These are phyloP conservation scores for Cladorrhinum sp. DNA, from an alignment of 2,329 filamentous ascomycete species.

Conservation along the genomic window DNA sequence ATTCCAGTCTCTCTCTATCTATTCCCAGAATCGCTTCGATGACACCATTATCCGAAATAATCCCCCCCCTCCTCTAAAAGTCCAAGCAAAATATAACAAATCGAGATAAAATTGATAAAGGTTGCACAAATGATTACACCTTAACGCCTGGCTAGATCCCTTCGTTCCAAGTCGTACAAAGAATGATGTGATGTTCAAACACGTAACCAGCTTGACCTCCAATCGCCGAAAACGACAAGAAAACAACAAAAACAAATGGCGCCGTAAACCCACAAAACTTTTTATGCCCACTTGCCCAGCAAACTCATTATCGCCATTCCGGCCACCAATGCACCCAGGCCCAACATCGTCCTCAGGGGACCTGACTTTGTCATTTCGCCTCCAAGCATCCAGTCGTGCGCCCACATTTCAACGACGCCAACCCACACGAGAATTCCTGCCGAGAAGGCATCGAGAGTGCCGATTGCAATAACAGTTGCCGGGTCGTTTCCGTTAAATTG, in stretches of 20 bases:
- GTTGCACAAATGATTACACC: too few species aligned
- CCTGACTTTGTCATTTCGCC: conserved; percentile 54
- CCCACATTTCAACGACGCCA: conserved; percentile 76
- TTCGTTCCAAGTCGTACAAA: neutral
- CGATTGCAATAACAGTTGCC: conserved; percentile 66
- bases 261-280: neutral
- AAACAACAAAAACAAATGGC: neutral
- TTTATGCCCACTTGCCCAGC: conserved; percentile 68
- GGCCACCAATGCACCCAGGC: conserved; percentile 51
- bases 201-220: neutral
- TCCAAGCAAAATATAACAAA: too few species aligned
- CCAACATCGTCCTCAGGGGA: conserved; percentile 46
- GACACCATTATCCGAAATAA: too few species aligned
- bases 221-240: neutral
- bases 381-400: conserved; percentile 66
- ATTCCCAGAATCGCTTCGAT: too few species aligned
- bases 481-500: conserved; percentile 71
- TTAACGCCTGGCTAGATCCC: neutral
- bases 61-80: too few species aligned
- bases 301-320: conserved; percentile 70
- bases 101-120: too few species aligned
- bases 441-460: conserved; percentile 69
- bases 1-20: too few species aligned
- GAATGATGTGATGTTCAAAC: neutral
- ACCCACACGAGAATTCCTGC: conserved; percentile 80